Evolutionary conservation across 768 basidiomycete genomes (phyloP), one percentile per base, ranked within the genome.

Genomic region (Favolaschia claudopus): DNA sequence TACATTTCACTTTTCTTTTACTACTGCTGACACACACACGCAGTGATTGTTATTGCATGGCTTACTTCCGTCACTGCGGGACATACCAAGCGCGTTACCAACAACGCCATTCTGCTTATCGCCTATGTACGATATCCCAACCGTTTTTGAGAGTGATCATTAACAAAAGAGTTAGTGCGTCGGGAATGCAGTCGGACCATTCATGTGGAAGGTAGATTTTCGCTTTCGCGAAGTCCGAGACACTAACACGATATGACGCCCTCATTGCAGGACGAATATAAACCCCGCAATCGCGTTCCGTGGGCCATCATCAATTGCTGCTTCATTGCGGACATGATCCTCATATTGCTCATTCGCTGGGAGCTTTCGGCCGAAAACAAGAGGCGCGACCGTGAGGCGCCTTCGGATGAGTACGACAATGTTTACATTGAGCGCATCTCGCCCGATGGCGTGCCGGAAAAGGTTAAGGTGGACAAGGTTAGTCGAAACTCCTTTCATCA

Each of bases 241-340:
- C 39, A 40, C 8, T 8, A 44, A 22, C 42, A 25, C 8, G n/a
- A 25, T n/a, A 25, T 27, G 15, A n/a, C n/a, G n/a, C n/a, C 20
- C 5, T 20, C 3, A 12, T 6, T 24, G 27, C 22, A 58, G 67
- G 76, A 76, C 0, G 76, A 83, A 69, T 91, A 89, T 67, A 82
- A 80, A 58, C 90, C 89, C 6, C 81, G 89, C 44, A 89, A 92
- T 63, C 87, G 81, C 54, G 70, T 92, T 27, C 92, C 91, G 3
- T 93, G 92, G 92, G 82, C 82, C 49, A 80, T 93, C 64, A 92
- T 93, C 53, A 85, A 88, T 3, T 69, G 86, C 48, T 89, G 88
- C 72, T 87, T 88, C 68, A 59, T 76, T 12, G 58, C 70, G 28
- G 87, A 87, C 70, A 85, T 88, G 40, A 27, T 75, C 13, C 50